Conservation (phyloP, 176 grass and related monocot species). For the Aegilops speltoides region DNA sequence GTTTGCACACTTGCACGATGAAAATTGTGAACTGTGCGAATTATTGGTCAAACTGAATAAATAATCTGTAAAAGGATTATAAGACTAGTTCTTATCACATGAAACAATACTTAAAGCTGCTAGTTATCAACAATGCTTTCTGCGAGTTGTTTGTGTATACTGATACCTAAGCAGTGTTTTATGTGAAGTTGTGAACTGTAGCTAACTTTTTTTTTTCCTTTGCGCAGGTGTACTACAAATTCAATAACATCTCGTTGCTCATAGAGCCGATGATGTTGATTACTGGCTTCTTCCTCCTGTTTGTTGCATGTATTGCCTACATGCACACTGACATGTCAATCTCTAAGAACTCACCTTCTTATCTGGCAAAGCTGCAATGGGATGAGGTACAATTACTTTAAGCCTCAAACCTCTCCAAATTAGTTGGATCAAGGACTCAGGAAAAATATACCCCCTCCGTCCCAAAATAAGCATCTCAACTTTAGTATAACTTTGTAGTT, state of each 20-base stretch:
- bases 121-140: not conserved
- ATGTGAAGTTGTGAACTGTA: conserved; percentile 14
- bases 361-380: conserved; percentile 84
- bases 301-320: conserved; percentile 75
- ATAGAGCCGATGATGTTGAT: conserved; percentile 92
- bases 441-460: not conserved
- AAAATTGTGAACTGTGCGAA: not conserved
- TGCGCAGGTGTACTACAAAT: conserved; percentile 85
- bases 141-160: not conserved
- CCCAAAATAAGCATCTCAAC: no score
- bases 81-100: not conserved
- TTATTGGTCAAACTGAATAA: conserved; percentile 10
- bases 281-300: conserved; percentile 80
- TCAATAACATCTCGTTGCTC: conserved; percentile 80
- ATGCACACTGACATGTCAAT: conserved; percentile 95
- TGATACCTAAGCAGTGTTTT: not conserved
- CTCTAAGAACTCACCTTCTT: conserved; percentile 88
- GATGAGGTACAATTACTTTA: conserved; percentile 68
- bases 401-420: not conserved
- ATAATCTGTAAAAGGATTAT: not conserved
- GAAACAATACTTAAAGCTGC: conserved; percentile 4
- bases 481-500: no score
- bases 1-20: not conserved
- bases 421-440: not conserved
- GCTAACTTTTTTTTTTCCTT: conserved; percentile 22